A percentile compares a stretch with the other conserved stretches of the same genome.
phyloP scores from a whole-genome alignment of 345 rosid species.

The Rhizophora mangle region DNA sequence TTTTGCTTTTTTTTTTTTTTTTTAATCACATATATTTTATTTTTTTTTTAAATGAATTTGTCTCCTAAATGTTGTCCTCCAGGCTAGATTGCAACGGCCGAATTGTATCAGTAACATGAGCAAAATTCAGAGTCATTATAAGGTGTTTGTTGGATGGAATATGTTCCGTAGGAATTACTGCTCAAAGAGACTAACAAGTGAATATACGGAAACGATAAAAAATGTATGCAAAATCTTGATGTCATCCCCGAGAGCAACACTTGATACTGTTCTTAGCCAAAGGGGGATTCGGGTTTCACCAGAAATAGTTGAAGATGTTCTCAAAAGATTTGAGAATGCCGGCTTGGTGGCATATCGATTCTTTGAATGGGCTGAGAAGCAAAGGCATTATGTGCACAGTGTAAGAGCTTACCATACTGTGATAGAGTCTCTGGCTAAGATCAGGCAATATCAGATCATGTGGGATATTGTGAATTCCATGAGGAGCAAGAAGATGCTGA shows the following conservation, averaged over 20 bases:
- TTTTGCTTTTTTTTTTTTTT: background rate
- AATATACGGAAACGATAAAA: slow-evolving; percentile 36
- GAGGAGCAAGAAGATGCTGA: slow-evolving; percentile 62
- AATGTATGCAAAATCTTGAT: slow-evolving; percentile 59
- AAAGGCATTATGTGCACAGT: slow-evolving; percentile 60
- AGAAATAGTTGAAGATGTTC: slow-evolving; percentile 62
- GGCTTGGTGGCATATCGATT: slow-evolving; percentile 78
- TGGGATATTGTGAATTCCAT: slow-evolving; percentile 80
- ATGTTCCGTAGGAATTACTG: slow-evolving; percentile 2
- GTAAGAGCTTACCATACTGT: slow-evolving; percentile 63
- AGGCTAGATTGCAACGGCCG: background rate
- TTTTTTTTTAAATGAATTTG: background rate
- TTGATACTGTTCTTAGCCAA: slow-evolving; percentile 74
- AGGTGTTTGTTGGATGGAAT: slow-evolving; percentile 24
- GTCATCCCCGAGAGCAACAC: slow-evolving; percentile 52
- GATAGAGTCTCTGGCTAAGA: slow-evolving; percentile 75
- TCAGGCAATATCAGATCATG: slow-evolving; percentile 79
- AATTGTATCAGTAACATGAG: background rate
- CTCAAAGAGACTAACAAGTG: slow-evolving; percentile 35
- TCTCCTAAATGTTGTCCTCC: background rate
- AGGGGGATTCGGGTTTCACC: slow-evolving; percentile 27
- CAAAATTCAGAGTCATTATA: background rate
- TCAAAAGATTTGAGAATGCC: slow-evolving; percentile 69
- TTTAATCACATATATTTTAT: background rate
- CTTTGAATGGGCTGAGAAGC: slow-evolving; percentile 96